Base-by-base conservation (phyloP, 2,329 filamentous ascomycete species). In the Bipolaris cookei region DNA sequence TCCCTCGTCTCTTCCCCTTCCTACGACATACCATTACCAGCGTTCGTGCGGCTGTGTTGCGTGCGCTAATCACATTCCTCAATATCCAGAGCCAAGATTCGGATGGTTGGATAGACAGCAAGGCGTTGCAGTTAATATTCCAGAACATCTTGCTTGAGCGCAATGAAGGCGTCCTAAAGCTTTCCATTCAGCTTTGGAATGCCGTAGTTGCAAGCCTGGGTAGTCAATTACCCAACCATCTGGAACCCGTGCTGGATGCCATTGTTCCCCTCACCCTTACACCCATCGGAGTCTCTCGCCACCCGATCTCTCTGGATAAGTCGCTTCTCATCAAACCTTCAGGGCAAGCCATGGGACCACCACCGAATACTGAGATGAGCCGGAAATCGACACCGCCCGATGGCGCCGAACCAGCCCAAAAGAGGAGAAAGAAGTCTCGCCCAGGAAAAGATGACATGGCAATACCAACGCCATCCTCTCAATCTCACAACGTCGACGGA, bases 11-110 rank as follows among this genome's bases (percentile, higher is more conserved):
- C 3, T 99, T 97, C 71, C 94, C 94, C 3, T 99, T 99, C 82
- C 81, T 99, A 42, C 89, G 95, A 56, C 95, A 99, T 76, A 99
- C 96, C 6, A 98, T 99, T 68, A 97, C 92, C 1, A 97, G 91
- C 54, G 95, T 99, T 46, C 90, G 95, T 51, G 89, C 94, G 38
- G 94, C 95, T 8, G 95, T 99, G 3, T 83, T 99, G 44, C 92
- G 96, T 69, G 95, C 95, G 34, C 82, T 99, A 28, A 87, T 93
- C 68, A 99, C 95, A 0, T 99, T 99, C 77, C 86, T 97, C 67
- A 89, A 91, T 64, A 88, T 99, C 20, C 90, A 93, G 59, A 88
- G 88, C 50, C 87, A 90, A 54, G 85, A 84, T 25, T 92, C 91
- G 6, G 89, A 92, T 70, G 91, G 91, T 30, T 99, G 95, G 96